A percentile compares a stretch with the other conserved stretches of the same genome.
phyloP scores from a whole-genome alignment of 306 rosid genomes.

The Cotoneaster glaucophyllus region DNA sequence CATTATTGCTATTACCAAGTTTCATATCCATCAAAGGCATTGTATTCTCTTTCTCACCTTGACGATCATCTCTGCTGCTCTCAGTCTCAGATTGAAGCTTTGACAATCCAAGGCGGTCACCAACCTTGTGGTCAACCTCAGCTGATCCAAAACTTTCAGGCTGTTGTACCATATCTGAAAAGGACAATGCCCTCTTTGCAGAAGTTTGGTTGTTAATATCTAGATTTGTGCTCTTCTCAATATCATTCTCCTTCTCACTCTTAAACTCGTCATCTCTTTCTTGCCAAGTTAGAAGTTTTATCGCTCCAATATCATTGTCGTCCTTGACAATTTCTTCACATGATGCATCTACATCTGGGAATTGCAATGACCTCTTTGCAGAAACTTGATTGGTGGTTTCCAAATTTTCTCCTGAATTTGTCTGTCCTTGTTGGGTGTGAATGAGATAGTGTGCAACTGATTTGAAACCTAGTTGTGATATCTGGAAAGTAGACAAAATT shows the following conservation, averaged over 20 bases:
- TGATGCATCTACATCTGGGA: constrained; percentile 31
- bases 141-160: constrained; percentile 12
- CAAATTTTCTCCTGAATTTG: constrained; percentile 23
- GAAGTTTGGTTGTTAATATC: constrained; percentile 26
- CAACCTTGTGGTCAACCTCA: constrained; percentile 16
- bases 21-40: not conserved
- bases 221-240: not conserved
- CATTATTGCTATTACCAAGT: not conserved
- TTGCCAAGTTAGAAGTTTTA: constrained; percentile 22
- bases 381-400: constrained; percentile 38
- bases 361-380: constrained; percentile 56
- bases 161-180: constrained; percentile 22
- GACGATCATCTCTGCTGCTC: not conserved
- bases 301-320: constrained; percentile 17
- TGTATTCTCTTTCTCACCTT: constrained; percentile 7
- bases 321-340: constrained; percentile 24
- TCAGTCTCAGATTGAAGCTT: constrained; percentile 7
- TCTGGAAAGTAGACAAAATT: constrained; percentile 36
- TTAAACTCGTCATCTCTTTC: constrained; percentile 15
- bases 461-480: constrained; percentile 57
- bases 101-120: constrained; percentile 6
- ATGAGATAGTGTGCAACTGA: constrained; percentile 97
- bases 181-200: constrained; percentile 44
- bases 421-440: constrained; percentile 50
- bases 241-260: constrained; percentile 3